Percentiles rank a stretch among this genome's conserved stretches.
Conservation (phyloP, 768 basidiomycete species). For the Omphalotus guepiniiformis region DNA sequence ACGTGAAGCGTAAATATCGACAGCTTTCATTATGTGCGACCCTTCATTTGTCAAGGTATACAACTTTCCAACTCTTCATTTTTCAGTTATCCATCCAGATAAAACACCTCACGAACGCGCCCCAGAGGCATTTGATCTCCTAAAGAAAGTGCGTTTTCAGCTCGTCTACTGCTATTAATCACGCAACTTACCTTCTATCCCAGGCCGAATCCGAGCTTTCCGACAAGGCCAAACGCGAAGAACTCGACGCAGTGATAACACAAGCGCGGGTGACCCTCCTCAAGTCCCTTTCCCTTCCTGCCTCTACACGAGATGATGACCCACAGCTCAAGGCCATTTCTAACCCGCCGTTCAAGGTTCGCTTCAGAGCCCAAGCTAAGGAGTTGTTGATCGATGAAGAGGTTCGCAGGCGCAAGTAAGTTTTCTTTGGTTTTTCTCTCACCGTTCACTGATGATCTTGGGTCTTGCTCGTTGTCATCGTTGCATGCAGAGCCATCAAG, state of each 20-base stretch:
- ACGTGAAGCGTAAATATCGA: slow-evolving; percentile 85
- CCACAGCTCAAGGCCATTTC: slow-evolving; percentile 45
- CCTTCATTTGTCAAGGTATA: not conserved
- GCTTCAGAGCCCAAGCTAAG: slow-evolving; percentile 69
- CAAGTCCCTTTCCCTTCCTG: slow-evolving; percentile 57
- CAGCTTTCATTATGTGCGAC: slow-evolving; percentile 78
- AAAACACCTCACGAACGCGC: slow-evolving; percentile 87
- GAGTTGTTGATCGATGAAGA: slow-evolving; percentile 90
- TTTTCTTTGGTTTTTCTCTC: slow-evolving; percentile 7
- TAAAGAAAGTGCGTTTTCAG: slow-evolving; percentile 73
- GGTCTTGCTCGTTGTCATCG: no score
- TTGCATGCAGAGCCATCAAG: slow-evolving; percentile 64
- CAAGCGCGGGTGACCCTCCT: slow-evolving; percentile 71
- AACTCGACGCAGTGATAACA: slow-evolving; percentile 74
- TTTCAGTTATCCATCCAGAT: slow-evolving; percentile 94
- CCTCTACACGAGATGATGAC: slow-evolving; percentile 56
- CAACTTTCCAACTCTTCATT: not conserved
- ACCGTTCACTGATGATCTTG: no score
- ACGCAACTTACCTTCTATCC: not conserved
- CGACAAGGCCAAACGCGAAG: slow-evolving; percentile 74
- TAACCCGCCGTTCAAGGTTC: slow-evolving; percentile 61
- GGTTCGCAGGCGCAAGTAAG: slow-evolving; percentile 76
- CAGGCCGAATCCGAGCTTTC: slow-evolving; percentile 84
- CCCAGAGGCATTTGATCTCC: slow-evolving; percentile 88
- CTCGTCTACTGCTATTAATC: not conserved